Base-by-base conservation (phyloP, 495 filamentous ascomycete species). In the Podospora bellae-mahoneyi region DNA sequence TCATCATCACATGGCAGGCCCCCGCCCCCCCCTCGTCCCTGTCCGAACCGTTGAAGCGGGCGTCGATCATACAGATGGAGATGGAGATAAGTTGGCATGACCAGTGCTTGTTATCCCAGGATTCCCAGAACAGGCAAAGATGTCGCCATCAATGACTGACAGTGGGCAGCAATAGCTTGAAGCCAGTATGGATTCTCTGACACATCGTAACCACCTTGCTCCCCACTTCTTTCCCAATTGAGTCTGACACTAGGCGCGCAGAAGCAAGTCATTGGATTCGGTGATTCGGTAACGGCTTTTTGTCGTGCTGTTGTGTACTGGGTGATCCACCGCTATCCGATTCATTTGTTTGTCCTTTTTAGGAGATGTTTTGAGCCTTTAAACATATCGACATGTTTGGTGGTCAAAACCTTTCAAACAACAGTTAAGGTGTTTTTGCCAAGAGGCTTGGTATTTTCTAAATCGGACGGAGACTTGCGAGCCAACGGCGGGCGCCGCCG, bases 401-500 rank as follows among this genome's bases (percentile, higher is more conserved):
- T 4, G 39, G 5, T 6, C 5, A 48, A 48, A 48, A 48, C 5
- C 7, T 2, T 48, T 48, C 39, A 48, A 48, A 48, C 2, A 48
- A 10, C 39, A 48, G 18, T 48, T 48, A 48, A 48, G 39, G 39
- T 48, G 15, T 48, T 16, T 48, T 48, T 48, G 39, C 15, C 39
- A 48, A 48, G 39, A 48, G 39, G 15, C 55, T 58, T 58, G 55
- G 55, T 58, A 58, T 16, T 48, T 16, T 23, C 23, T 16, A 48
- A 10, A 48, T 58, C 55, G 55, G 23, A 4, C 55, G 19, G 55
- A 58, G n/a, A 20, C 4, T 58, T 58, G 55, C 55, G 55, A 58
- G n/a, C 55, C 55, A 58, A 58, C 55, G 55, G 55, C n/a, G 55
- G 55, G 55, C 55, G 55, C 55, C 55, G 55, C 55, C 55, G 9